A percentile compares a stretch with the other conserved stretches of the same genome.
Evolutionary conservation across 176 grass and related monocot species (phyloP).

Genomic region (Tuctoria greenei): DNA sequence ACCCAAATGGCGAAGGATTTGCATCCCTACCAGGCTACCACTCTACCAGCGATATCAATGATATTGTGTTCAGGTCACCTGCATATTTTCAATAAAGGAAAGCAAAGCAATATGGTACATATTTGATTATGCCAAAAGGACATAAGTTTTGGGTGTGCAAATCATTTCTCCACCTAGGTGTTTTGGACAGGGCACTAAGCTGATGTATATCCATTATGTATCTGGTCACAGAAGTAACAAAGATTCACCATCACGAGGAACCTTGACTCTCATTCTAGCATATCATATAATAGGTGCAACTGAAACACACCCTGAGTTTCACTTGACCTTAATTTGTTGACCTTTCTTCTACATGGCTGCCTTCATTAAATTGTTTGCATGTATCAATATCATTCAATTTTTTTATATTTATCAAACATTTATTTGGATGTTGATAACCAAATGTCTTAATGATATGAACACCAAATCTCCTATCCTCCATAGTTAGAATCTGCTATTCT

Average conservation of each 20-base stretch:
- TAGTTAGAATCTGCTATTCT: not conserved
- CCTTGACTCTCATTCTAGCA: not conserved
- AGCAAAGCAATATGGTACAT: not conserved
- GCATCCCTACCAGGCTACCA: not conserved
- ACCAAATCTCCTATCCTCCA: not conserved
- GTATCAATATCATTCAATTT: not conserved
- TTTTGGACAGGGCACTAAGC: not conserved
- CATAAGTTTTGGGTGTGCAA: not conserved
- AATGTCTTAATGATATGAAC: not conserved
- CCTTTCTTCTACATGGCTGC: not conserved
- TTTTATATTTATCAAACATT: not conserved
- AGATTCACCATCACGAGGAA: not conserved
- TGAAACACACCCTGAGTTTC: not conserved
- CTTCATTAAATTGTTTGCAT: not conserved
- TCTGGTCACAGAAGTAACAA: not conserved
- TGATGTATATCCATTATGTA: not conserved
- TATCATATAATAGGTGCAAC: not conserved
- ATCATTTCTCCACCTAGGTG: not conserved
- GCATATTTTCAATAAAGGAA: not conserved
- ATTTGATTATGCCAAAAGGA: not conserved
- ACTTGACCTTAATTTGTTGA: not conserved
- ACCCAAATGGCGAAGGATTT: not conserved
- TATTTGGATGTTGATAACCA: not conserved
- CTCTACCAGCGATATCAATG: not conserved
- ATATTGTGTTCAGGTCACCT: not conserved